phyloP scores from a whole-genome alignment of 1,139 yeast species.

The Pneumocystis carinii region DNA sequence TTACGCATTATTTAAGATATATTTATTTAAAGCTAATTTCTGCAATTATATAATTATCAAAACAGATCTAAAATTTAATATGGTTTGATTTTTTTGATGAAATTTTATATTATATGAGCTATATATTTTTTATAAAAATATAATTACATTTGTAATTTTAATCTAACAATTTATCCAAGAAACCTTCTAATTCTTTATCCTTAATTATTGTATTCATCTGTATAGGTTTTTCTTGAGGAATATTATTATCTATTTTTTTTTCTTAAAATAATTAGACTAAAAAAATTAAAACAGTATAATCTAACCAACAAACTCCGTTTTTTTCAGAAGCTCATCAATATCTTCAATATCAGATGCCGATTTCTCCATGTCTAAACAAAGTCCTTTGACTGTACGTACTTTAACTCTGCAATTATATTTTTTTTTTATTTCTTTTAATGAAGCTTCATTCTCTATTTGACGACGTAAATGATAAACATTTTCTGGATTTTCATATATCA shows the following conservation, averaged over 20 bases:
- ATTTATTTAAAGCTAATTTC: neutral
- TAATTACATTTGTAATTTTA: neutral
- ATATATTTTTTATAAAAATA: neutral
- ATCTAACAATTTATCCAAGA: neutral
- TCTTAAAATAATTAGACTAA: neutral
- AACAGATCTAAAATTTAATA: neutral
- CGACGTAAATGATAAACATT: neutral
- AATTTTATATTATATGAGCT: neutral
- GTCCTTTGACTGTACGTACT: neutral
- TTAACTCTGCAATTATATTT: neutral
- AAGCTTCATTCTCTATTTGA: neutral
- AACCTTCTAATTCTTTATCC: neutral
- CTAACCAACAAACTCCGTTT: neutral
- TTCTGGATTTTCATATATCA: neutral
- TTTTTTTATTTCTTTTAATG: neutral
- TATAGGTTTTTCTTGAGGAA: neutral
- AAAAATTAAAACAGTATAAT: neutral
- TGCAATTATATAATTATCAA: neutral
- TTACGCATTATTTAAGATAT: neutral
- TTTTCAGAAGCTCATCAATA: neutral
- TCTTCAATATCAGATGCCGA: neutral
- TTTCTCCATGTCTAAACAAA: neutral
- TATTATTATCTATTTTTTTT: neutral
- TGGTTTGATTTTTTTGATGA: neutral
- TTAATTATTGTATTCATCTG: neutral